A percentile compares a stretch with the other conserved stretches of the same genome.
Conservation (phyloP, 148 eudicot genomes). For the Agrostemma githago region DNA sequence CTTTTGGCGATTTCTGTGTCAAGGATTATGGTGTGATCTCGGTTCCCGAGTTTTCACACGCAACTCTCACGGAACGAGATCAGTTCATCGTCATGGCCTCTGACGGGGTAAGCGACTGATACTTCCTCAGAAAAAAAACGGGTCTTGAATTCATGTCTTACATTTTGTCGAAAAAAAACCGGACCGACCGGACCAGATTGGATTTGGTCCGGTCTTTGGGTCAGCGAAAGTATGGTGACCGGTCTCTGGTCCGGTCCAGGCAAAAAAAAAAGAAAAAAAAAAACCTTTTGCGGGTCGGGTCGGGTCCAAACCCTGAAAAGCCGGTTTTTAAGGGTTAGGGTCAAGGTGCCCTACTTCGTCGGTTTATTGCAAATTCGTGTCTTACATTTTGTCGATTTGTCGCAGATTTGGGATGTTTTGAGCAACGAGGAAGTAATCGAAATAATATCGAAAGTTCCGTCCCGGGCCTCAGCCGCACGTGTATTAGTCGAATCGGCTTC, state of each 20-base stretch:
- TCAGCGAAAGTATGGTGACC: too few species aligned
- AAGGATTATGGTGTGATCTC: constrained; percentile 97
- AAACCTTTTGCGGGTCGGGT: too few species aligned
- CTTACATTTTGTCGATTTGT: not conserved
- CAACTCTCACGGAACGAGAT: constrained; percentile 70
- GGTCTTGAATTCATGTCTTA: too few species aligned
- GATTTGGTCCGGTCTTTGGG: too few species aligned
- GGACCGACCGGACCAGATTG: too few species aligned
- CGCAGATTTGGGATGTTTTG: constrained; percentile 92
- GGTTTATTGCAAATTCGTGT: not conserved
- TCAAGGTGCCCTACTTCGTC: not conserved
- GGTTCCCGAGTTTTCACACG: constrained; percentile 78
- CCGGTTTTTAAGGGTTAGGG: not conserved
- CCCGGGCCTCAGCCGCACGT: constrained; percentile 81
- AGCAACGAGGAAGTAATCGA: constrained; percentile 95
- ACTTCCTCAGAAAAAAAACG: too few species aligned
- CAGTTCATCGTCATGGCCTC: constrained; percentile 92
- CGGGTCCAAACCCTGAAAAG: too few species aligned
- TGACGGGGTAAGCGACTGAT: constrained; percentile 72
- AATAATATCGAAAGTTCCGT: constrained; percentile 60
- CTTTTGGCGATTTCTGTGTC: constrained; percentile 95
- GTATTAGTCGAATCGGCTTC: constrained; percentile 78
- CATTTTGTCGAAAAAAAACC: too few species aligned
- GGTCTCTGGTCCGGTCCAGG: too few species aligned
- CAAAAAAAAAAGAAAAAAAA: too few species aligned